A percentile compares a stretch with the other conserved stretches of the same genome.
These are phyloP conservation scores for Sicyos baderoa DNA, from an alignment of 306 rosid genomes.

Conservation along the genomic window DNA sequence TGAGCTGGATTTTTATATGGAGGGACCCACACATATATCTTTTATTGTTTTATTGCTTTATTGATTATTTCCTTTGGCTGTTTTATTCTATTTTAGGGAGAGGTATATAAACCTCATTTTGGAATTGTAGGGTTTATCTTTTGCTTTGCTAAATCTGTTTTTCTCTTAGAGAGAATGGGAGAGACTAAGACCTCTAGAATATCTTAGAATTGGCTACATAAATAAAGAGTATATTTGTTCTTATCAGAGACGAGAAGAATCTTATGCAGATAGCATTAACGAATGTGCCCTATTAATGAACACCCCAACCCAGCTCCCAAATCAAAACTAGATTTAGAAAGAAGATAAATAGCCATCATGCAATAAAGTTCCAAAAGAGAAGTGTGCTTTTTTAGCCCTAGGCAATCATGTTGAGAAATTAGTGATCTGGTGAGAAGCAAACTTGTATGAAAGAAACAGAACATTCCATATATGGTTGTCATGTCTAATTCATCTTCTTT, in stretches of 20 bases:
- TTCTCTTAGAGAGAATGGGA: no score
- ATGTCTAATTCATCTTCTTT: background rate
- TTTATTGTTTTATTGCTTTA: no score
- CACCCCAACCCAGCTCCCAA: background rate
- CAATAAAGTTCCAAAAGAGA: background rate
- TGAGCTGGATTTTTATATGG: no score
- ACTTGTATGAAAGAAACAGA: background rate
- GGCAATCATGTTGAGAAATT: background rate
- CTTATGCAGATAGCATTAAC: background rate
- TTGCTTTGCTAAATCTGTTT: no score
- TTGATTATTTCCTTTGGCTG: no score
- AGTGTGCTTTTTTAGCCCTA: background rate
- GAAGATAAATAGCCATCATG: background rate
- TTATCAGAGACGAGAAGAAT: background rate
- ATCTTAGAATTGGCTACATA: no score
- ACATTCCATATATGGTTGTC: background rate
- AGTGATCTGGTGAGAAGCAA: background rate
- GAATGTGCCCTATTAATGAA: background rate
- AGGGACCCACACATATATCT: no score
- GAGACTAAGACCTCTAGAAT: no score
- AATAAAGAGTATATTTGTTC: no score
- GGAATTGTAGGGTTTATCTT: no score
- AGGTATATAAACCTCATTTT: no score
- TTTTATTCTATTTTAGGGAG: no score
- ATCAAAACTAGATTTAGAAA: background rate